phyloP scores from a whole-genome alignment of 257 asterid species.

The Primulina huaijiensis region DNA sequence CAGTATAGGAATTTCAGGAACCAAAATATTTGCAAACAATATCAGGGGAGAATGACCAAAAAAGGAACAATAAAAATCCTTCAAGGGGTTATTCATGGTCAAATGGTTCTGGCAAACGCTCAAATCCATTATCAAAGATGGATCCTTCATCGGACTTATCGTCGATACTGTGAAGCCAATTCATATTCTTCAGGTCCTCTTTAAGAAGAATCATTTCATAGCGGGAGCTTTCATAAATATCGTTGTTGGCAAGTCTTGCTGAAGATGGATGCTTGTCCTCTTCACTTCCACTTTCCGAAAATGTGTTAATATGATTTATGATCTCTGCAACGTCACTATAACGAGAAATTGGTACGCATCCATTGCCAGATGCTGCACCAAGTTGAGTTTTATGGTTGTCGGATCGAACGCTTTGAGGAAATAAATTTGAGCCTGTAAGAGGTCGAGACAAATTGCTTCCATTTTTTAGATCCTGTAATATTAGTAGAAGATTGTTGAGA shows the following conservation, averaged over 20 bases:
- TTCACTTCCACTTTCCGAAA: constrained; percentile 55
- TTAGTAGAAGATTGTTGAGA: constrained; percentile 27
- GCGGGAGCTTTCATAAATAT: constrained; percentile 89
- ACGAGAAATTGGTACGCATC: constrained; percentile 31
- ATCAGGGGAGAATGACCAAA: constrained; percentile 17
- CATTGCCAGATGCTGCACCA: constrained; percentile 43
- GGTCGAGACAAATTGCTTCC: constrained; percentile 64
- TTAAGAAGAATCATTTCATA: constrained; percentile 76
- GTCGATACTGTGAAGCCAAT: constrained; percentile 84
- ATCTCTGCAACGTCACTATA: constrained; percentile 47
- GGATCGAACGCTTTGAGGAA: constrained; percentile 95
- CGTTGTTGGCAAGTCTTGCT: constrained; percentile 54
- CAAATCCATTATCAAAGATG: constrained; percentile 85
- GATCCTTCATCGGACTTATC: constrained; percentile 78
- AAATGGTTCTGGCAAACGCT: constrained; percentile 85
- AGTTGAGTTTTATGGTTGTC: constrained; percentile 51
- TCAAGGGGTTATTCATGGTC: constrained; percentile 51
- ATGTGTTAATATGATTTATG: constrained; percentile 41
- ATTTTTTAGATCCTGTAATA: constrained; percentile 74
- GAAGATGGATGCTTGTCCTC: constrained; percentile 51
- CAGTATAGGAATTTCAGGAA: background rate
- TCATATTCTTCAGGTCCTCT: constrained; percentile 83
- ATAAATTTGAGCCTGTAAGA: constrained; percentile 70
- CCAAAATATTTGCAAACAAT: constrained; percentile 3
- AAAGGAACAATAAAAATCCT: constrained; percentile 21